phyloP scores from a whole-genome alignment of 768 basidiomycete species.

The Hypholoma fasciculare region DNA sequence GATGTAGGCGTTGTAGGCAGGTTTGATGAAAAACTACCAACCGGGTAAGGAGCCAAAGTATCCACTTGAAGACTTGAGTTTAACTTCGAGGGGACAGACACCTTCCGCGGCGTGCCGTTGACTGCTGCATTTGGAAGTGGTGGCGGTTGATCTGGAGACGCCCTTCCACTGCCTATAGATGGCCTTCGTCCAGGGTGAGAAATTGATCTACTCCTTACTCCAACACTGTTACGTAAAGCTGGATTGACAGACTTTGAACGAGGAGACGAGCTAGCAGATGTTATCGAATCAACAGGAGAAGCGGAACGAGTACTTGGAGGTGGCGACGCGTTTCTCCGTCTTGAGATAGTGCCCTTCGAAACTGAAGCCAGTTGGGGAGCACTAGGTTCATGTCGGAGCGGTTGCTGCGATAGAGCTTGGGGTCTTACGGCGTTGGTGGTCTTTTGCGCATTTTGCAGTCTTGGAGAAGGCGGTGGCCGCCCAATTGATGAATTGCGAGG shows the following conservation, averaged over 20 bases:
- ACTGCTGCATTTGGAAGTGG: constrained; percentile 44
- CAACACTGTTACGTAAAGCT: constrained; percentile 38
- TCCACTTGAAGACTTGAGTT: constrained; percentile 44
- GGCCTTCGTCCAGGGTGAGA: constrained; percentile 80
- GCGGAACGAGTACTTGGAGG: constrained; percentile 57
- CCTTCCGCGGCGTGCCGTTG: constrained; percentile 53
- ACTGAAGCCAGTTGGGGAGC: constrained; percentile 52
- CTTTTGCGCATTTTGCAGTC: constrained; percentile 39
- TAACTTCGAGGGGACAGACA: constrained; percentile 61
- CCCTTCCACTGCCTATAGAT: constrained; percentile 50
- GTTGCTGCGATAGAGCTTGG: constrained; percentile 55
- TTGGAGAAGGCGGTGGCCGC: constrained; percentile 51
- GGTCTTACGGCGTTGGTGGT: constrained; percentile 46
- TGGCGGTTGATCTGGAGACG: constrained; percentile 55
- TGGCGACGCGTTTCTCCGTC: constrained; percentile 65
- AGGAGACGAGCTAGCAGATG: constrained; percentile 41
- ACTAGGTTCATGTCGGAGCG: constrained; percentile 36
- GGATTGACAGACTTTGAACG: constrained; percentile 32
- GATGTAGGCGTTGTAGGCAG: constrained; percentile 77
- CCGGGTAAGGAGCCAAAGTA: constrained; percentile 11
- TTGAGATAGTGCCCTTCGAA: constrained; percentile 66
- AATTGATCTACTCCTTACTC: constrained; percentile 59
- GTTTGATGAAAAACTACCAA: constrained; percentile 40
- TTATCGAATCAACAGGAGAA: constrained; percentile 49
- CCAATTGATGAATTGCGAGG: constrained; percentile 32